Evolutionary conservation across 345 rosid genomes (phyloP), one percentile per base, ranked within the genome.

Genomic region (Melastoma malabathricum): DNA sequence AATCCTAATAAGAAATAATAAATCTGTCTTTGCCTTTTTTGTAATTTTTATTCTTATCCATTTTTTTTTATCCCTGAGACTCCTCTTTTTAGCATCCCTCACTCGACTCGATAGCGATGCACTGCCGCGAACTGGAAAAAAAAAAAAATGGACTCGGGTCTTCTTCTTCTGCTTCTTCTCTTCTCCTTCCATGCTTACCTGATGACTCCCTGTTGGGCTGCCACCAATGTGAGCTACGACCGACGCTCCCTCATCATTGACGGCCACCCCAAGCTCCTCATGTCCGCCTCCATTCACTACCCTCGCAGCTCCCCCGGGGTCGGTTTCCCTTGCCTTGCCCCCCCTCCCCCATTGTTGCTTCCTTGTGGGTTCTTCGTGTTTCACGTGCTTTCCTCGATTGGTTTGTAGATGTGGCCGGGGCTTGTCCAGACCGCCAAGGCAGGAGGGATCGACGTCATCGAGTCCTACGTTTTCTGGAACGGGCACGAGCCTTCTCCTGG

Each of bases 381-480:
- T 29, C 10, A 22, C 13, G 29, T 57, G 29, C 1, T 5, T 46
- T 15, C 4, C 39, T 20, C 1, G 34, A 15, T 15, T 45, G 62
- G 44, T 58, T 64, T 54, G 34, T 55, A 89, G 94, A 90, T 84
- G 98, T 86, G 96, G 98, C 92, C 92, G 31, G 82, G 76, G 20
- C 77, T 90, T 57, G 78, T 90, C 57, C 69, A 69, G 66, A 82
- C 83, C 5, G 98, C 98, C 6, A 90, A 86, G 67, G 84, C 83
- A 66, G 98, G 98, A 56, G 98, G 98, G 29, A 67, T 70, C 47
- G 77, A 90, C 58, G 81, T 58, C 4, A 78, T 90, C 6, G 96
- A 90, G 29, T 81, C 98, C 6, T 90, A 90, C 54, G 98, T 90
- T 15, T 90, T 90, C 59, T 90, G 98, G 96, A 86, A 84, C 67